Evolutionary conservation across 352 stramenopile genomes (phyloP).

Genomic region (Globisporangium heterothallicum): DNA sequence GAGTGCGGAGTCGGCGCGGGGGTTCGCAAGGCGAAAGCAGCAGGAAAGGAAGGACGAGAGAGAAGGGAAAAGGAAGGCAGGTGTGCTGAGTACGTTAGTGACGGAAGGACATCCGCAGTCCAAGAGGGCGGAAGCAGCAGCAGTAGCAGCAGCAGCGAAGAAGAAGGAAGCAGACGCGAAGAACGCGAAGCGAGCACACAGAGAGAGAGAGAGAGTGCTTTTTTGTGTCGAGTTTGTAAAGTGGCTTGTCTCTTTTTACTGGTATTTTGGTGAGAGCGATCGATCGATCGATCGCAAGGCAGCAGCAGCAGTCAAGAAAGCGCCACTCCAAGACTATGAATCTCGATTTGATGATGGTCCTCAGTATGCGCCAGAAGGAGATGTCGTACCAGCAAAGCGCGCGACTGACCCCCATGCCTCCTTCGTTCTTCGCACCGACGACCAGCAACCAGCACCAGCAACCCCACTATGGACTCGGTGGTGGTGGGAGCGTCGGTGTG

Average conservation of each 20-base stretch:
- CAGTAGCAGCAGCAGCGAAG: conserved; percentile 1
- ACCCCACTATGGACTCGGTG: too few relatives aligned
- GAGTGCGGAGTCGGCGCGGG: neutral
- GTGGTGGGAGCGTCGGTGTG: conserved; percentile 2
- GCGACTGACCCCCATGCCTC: conserved; percentile 19
- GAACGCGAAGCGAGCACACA: neutral
- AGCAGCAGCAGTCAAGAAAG: neutral
- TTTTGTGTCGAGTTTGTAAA: neutral
- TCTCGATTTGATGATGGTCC: conserved; percentile 62
- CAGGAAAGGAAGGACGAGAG: neutral
- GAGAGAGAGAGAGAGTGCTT: too few relatives aligned
- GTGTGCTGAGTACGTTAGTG: conserved; percentile 4
- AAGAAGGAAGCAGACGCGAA: neutral
- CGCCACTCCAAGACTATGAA: conserved; percentile 19
- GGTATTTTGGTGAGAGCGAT: too few relatives aligned
- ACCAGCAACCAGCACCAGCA: neutral
- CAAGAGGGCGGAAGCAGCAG: neutral
- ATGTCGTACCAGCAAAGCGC: conserved; percentile 73
- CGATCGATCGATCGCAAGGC: neutral
- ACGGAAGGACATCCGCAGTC: conserved; percentile 7
- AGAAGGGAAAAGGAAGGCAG: neutral
- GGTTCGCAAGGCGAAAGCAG: conserved; percentile 3
- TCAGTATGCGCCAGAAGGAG: conserved; percentile 79
- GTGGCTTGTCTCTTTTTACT: neutral
- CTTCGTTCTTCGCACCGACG: conserved; percentile 14